Evolutionary conservation across 176 grass and related monocot genomes (phyloP), one percentile per base, ranked within the genome.

Genomic region (Musa acuminata): DNA sequence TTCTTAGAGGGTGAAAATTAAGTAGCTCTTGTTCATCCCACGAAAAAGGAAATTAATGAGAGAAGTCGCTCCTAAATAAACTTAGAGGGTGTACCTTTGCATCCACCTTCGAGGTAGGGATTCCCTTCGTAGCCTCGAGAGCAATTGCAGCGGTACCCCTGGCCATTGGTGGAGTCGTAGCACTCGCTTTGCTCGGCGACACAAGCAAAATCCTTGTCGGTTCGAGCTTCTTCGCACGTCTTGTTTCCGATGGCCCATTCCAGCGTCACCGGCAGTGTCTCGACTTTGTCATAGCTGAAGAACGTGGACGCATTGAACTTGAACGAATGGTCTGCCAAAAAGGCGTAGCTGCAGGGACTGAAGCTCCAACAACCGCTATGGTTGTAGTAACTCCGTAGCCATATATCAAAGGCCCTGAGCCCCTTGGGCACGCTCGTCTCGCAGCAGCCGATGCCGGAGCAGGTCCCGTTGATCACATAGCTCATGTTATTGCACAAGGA

Each of bases 91-190:
- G 1, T 35, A 85, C 87, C 69, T n/a, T 1, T 51, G 14, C 83
- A 89, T 72, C 83, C 83, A 13, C 50, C 17, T 1, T 0, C 0
- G 12, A 43, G 4, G 8, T 89, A 89, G 8, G 87, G 83, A 53
- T 85, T 89, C 14, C 87, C 83, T 0, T 8, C 0, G 52, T 89
- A 89, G 63, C 87, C 87, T 0, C 27, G 0, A 4, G 25, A 59
- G 52, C 87, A 89, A 0, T 55, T 71, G 52, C 87, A 89, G 0
- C 69, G 71, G 3, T 89, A 85, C 0, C 87, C 82, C 1, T 1
- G 0, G 13, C 0, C 78, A 8, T 0, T 78, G 14, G 1, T 5
- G 60, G 24, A 9, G 9, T 79, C 43, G 4, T 52, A 0, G 1
- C 87, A 85, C 0, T 16, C 0, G 55, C 87, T 85, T 6, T 82